Percentiles rank a stretch among this genome's conserved stretches.
phyloP scores from a whole-genome alignment of 192 early-diverging fungal genomes.

The Kickxella alabastrina region DNA sequence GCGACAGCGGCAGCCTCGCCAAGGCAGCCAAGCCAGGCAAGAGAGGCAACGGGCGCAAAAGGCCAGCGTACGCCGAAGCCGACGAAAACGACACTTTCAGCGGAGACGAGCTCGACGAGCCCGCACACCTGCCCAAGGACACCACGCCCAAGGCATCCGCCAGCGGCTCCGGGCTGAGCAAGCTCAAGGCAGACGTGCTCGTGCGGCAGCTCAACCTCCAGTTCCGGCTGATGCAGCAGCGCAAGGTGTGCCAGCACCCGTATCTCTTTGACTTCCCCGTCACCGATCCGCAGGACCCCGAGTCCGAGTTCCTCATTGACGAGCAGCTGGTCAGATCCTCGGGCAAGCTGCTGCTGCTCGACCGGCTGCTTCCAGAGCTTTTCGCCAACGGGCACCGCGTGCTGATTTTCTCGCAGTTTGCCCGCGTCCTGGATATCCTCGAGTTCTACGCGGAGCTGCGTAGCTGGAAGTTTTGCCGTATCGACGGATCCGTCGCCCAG shows the following conservation, averaged over 20 bases:
- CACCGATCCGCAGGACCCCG: constrained; percentile 50
- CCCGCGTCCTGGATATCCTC: constrained; percentile 83
- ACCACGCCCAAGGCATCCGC: constrained; percentile 22
- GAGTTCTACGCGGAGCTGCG: constrained; percentile 86
- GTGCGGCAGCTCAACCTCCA: constrained; percentile 74
- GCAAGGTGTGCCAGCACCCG: constrained; percentile 96
- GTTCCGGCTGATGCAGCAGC: constrained; percentile 81
- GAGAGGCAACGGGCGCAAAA: no score
- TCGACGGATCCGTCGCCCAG: constrained; percentile 83
- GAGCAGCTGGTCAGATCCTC: constrained; percentile 64
- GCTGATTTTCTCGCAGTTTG: constrained; percentile 92
- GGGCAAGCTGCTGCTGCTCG: constrained; percentile 86
- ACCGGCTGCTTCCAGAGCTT: constrained; percentile 74
- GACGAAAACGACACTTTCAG: not conserved
- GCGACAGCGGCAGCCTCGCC: not conserved
- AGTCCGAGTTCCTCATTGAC: constrained; percentile 56
- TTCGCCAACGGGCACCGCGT: constrained; percentile 85
- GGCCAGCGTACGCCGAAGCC: not conserved
- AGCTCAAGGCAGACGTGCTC: constrained; percentile 18
- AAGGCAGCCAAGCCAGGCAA: not conserved
- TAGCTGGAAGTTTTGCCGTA: constrained; percentile 76
- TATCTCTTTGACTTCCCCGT: constrained; percentile 83
- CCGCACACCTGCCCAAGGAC: not conserved
- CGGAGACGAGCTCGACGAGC: constrained; percentile 19
- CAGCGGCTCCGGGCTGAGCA: constrained; percentile 33